Conservation (phyloP, 495 filamentous ascomycete genomes). For the Chaetomidium leptoderma region DNA sequence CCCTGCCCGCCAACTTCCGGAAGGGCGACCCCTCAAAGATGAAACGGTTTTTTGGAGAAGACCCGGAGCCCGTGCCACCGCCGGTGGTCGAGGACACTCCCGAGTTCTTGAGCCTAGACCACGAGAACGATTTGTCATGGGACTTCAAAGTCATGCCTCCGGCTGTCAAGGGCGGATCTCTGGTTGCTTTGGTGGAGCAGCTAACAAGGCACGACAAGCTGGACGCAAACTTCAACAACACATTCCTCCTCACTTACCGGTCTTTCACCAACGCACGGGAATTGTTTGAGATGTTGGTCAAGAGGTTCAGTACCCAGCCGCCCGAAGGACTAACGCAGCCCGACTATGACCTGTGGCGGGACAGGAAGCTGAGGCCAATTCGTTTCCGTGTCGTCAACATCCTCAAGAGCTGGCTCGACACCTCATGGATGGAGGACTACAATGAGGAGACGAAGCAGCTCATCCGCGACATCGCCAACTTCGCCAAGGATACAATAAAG, state of each 20-base stretch:
- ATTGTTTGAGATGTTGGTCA: conserved; percentile 86
- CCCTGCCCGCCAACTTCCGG: conserved; percentile 53
- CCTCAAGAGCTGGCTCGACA: conserved; percentile 95
- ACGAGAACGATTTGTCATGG: conserved; percentile 85
- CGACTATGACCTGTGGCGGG: conserved; percentile 84
- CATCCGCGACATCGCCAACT: conserved; percentile 80
- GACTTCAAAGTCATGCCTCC: conserved; percentile 71
- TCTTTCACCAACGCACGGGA: conserved; percentile 90
- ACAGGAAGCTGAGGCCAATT: conserved; percentile 92
- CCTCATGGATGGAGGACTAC: conserved; percentile 94
- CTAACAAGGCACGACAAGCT: conserved; percentile 92
- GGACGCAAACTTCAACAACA: conserved; percentile 94
- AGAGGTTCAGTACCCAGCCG: conserved; percentile 87
- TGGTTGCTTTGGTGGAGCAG: conserved; percentile 90
- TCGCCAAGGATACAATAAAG: conserved; percentile 87
- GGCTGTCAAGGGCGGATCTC: conserved; percentile 78
- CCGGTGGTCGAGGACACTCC: conserved; percentile 66
- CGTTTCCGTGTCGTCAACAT: conserved; percentile 96
- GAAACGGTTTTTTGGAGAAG: conserved; percentile 84
- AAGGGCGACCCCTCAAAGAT: conserved; percentile 76
- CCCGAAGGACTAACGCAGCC: conserved; percentile 70
- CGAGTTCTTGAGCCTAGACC: conserved; percentile 78
- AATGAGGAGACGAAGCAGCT: conserved; percentile 79
- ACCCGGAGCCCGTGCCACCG: conserved; percentile 51
- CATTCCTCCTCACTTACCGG: conserved; percentile 92